These are phyloP conservation scores for Piper betle DNA, from an alignment of 164 flowering plant genomes.

Conservation along the genomic window DNA sequence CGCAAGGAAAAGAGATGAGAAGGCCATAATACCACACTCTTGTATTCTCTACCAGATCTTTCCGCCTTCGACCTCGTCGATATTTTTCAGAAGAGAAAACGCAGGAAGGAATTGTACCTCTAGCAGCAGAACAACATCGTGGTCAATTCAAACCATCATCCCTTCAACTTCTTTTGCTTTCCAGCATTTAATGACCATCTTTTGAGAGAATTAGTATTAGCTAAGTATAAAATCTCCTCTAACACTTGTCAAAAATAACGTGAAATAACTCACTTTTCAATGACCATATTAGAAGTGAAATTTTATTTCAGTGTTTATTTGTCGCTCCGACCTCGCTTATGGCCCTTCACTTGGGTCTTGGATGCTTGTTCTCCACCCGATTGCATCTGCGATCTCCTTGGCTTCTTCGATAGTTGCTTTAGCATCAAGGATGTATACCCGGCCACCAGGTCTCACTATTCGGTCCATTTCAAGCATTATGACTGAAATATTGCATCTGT, in stretches of 20 bases:
- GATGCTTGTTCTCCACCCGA: constrained; percentile 44
- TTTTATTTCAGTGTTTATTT: constrained; percentile 8
- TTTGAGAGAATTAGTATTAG: background rate
- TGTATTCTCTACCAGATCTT: no score
- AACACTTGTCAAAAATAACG: background rate
- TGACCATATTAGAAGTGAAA: background rate
- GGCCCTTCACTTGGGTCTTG: constrained; percentile 60
- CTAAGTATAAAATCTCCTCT: background rate
- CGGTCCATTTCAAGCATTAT: constrained; percentile 87
- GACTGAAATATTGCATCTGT: constrained; percentile 48
- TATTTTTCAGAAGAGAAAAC: no score
- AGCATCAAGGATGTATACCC: constrained; percentile 50
- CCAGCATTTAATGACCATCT: background rate
- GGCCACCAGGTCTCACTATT: constrained; percentile 70
- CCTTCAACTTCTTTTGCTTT: background rate
- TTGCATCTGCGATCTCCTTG: constrained; percentile 33
- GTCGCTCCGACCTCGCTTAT: constrained; percentile 48
- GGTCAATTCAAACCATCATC: no score
- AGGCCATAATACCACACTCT: no score
- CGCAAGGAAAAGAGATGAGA: no score
- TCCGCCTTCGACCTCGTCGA: no score
- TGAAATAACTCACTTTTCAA: background rate
- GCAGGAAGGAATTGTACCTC: background rate
- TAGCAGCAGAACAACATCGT: background rate
- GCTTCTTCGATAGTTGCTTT: constrained; percentile 33